Conservation (phyloP, 2,329 filamentous ascomycete species). For the Sarocladiaceae sp. region DNA sequence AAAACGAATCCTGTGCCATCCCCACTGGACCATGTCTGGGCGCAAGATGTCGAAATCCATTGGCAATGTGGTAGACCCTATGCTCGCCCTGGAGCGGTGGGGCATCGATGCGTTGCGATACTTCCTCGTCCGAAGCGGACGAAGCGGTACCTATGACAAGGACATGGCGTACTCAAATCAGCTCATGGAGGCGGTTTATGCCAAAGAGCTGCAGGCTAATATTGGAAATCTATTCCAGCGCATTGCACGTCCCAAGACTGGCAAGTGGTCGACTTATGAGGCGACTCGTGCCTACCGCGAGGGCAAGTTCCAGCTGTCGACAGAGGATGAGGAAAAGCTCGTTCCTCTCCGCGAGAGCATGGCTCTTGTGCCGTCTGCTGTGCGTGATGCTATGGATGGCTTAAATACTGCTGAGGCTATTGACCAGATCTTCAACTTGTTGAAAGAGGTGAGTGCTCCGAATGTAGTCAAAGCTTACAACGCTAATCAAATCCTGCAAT, state of each 20-base stretch:
- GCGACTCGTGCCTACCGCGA: conserved; percentile 40
- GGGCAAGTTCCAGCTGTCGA: conserved; percentile 18
- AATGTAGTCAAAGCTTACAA: background rate
- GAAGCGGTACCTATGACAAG: conserved; percentile 69
- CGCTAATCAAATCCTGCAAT: conserved; percentile 13
- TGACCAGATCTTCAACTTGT: conserved; percentile 56
- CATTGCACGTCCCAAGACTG: conserved; percentile 58
- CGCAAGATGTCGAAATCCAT: conserved; percentile 96
- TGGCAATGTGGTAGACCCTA: conserved; percentile 93
- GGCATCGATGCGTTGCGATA: conserved; percentile 85
- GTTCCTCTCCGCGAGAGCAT: background rate
- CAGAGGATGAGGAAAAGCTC: background rate
- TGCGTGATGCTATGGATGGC: conserved; percentile 49
- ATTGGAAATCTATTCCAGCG: conserved; percentile 78
- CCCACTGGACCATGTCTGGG: conserved; percentile 89
- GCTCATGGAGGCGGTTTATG: conserved; percentile 70
- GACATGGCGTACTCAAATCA: conserved; percentile 85
- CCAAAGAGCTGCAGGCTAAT: conserved; percentile 70
- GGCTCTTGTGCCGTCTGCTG: background rate
- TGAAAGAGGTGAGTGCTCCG: conserved; percentile 48
- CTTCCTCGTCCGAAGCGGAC: conserved; percentile 78
- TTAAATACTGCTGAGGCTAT: conserved; percentile 64
- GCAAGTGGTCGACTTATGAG: conserved; percentile 58
- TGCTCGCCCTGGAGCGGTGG: conserved; percentile 85
- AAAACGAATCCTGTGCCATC: conserved; percentile 78